Conservation (phyloP, 768 basidiomycete genomes). For the Pulveroboletus sp. region DNA sequence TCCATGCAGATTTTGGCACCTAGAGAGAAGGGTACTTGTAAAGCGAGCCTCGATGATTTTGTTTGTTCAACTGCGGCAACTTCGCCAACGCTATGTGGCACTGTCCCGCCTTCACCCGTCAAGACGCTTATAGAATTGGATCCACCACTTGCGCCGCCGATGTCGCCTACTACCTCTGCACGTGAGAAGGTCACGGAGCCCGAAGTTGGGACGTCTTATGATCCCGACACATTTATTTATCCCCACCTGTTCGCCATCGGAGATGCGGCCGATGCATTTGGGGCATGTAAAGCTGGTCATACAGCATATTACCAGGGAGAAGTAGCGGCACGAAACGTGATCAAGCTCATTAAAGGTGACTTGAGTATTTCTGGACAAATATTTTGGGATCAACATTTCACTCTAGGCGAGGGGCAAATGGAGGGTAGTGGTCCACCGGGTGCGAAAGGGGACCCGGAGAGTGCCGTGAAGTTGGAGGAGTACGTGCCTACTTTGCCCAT, state of each 20-base stretch:
- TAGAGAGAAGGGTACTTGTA: not conserved
- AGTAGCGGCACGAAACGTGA: slow-evolving; percentile 52
- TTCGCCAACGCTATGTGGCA: slow-evolving; percentile 6
- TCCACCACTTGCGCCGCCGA: not conserved
- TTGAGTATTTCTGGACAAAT: not conserved
- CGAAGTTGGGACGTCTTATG: slow-evolving; percentile 20
- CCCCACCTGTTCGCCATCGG: slow-evolving; percentile 58
- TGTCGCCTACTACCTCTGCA: not conserved
- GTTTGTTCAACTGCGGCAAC: not conserved
- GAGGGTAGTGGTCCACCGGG: not conserved
- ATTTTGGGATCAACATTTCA: too few species aligned
- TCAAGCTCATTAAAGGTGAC: slow-evolving; percentile 37
- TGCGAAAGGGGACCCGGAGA: not conserved
- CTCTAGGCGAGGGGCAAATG: too few species aligned
- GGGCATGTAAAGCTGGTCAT: slow-evolving; percentile 57
- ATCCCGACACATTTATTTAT: slow-evolving; percentile 23
- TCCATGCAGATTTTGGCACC: slow-evolving; percentile 45
- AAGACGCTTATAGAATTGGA: slow-evolving; percentile 10
- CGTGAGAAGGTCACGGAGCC: not conserved
- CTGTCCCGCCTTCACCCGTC: slow-evolving; percentile 4
- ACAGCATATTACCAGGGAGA: slow-evolving; percentile 49
- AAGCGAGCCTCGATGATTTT: not conserved
- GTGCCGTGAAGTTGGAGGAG: slow-evolving; percentile 30
- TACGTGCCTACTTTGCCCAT: slow-evolving; percentile 46
- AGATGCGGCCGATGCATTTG: slow-evolving; percentile 61